These are phyloP conservation scores for Colletotrichum simmondsii DNA, from an alignment of 2,329 filamentous ascomycete genomes.

Conservation along the genomic window DNA sequence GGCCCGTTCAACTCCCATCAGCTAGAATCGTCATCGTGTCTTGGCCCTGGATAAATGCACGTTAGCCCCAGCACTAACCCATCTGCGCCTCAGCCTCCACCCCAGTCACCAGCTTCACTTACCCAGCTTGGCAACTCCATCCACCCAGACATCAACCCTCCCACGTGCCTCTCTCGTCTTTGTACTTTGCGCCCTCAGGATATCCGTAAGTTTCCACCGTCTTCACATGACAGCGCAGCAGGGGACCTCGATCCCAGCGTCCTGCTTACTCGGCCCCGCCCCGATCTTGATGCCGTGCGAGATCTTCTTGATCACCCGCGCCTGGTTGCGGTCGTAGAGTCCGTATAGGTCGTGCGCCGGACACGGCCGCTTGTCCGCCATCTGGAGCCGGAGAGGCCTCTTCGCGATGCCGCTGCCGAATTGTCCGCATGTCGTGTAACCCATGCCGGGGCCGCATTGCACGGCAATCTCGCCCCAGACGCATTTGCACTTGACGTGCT, in stretches of 20 bases:
- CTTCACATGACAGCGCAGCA: slow-evolving; percentile 51
- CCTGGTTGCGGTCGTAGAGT: slow-evolving; percentile 58
- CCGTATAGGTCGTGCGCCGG: slow-evolving; percentile 53
- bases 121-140: neutral
- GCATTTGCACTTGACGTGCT: slow-evolving; percentile 61
- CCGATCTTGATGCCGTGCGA: slow-evolving; percentile 60
- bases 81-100: neutral
- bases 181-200: neutral
- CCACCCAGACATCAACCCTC: neutral
- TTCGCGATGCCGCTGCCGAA: slow-evolving; percentile 45
- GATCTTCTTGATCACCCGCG: slow-evolving; percentile 57
- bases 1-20: neutral
- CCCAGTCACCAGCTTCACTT: neutral
- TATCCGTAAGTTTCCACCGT: neutral
- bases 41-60: slow-evolving; percentile 9
- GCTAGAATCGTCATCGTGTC: slow-evolving; percentile 1
- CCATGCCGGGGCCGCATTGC: slow-evolving; percentile 60
- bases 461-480: slow-evolving; percentile 60
- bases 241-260: slow-evolving; percentile 49
- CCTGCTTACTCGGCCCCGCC: slow-evolving; percentile 51
- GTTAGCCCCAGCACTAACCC: slow-evolving; percentile 5
- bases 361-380: slow-evolving; percentile 50
- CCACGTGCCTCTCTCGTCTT: neutral
- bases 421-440: slow-evolving; percentile 61
- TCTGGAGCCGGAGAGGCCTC: slow-evolving; percentile 46